Evolutionary conservation across 331 rosid species (phyloP), one percentile per base, ranked within the genome.

Genomic region (Quercus tomentella): DNA sequence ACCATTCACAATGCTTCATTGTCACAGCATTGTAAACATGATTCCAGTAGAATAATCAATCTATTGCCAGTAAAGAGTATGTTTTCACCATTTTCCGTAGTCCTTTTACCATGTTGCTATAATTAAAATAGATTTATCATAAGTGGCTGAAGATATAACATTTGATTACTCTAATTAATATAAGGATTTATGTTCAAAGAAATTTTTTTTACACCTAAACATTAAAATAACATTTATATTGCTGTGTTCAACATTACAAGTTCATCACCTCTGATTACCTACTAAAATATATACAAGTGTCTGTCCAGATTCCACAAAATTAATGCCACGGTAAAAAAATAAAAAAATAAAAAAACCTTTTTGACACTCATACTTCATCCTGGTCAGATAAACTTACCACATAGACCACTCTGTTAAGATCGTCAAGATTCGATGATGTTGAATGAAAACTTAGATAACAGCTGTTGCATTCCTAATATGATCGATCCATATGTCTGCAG

Each of bases 401-500:
- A n/a, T 22, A 18, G 74, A 41, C 55, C 45, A 21, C 80, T 56
- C 33, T 45, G 23, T 33, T 30, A 51, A 4, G 7, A 20, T 57
- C 30, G 43, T 89, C 73, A 92, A 20, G 71, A 65, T 81, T 74
- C 87, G 0, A 92, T 80, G 72, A 92, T 82, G 83, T 92, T 90
- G 91, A 90, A 80, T 55, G 93, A 85, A 80, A 85, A 92, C 67
- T 91, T 90, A 10, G 97, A 89, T 52, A 95, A 89, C 30, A 92
- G 82, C 84, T 90, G 96, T 0, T 97, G 96, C 17, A 95, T 79
- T 21, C 88, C 89, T 1, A 96, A 90, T 84, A 95, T 90, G 20
- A 92, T 66, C 6, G 80, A 86, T 70, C 99, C 99, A 65, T 92
- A 95, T 10, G 92, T 92, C 97, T 92, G 85, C 90, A 89, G 66